A percentile compares a stretch with the other conserved stretches of the same genome.
Conservation (phyloP, 352 stramenopile genomes). For the Phytophthora palmivora region DNA sequence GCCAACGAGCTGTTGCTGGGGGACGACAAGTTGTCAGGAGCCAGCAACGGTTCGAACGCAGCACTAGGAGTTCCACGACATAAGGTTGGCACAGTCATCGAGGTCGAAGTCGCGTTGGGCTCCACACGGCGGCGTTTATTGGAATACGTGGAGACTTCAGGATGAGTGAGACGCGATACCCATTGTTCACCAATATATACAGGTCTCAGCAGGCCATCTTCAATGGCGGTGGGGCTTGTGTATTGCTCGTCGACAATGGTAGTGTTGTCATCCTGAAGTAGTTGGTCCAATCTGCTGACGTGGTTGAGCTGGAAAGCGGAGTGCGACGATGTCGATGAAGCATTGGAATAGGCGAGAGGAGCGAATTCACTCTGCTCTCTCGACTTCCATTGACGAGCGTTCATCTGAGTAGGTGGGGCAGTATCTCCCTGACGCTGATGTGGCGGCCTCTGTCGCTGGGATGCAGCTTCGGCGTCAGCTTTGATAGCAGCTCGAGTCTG, state of each 20-base stretch:
- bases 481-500: conserved; percentile 70
- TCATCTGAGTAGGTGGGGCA: neutral
- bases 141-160: conserved; percentile 17
- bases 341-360: conserved; percentile 39
- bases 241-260: conserved; percentile 58
- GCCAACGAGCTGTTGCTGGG: conserved; percentile 15
- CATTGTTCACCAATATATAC: conserved; percentile 38
- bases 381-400: conserved; percentile 18
- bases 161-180: conserved; percentile 16
- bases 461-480: conserved; percentile 15
- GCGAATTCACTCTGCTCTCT: conserved; percentile 26
- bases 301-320: conserved; percentile 26
- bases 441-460: neutral
- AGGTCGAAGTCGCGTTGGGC: conserved; percentile 1
- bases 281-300: conserved; percentile 52
- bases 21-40: conserved; percentile 25
- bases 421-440: conserved; percentile 12
- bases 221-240: conserved; percentile 53
- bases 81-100: conserved; percentile 6
- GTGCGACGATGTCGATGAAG: conserved; percentile 11
- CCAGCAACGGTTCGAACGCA: conserved; percentile 25
- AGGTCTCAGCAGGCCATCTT: conserved; percentile 56
- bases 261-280: conserved; percentile 67
- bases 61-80: conserved; percentile 1
- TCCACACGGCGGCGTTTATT: conserved; percentile 36